A percentile compares a stretch with the other conserved stretches of the same genome.
These are phyloP conservation scores for Aspergillus sergii DNA, from an alignment of 2,329 filamentous ascomycete genomes.

Conservation along the genomic window DNA sequence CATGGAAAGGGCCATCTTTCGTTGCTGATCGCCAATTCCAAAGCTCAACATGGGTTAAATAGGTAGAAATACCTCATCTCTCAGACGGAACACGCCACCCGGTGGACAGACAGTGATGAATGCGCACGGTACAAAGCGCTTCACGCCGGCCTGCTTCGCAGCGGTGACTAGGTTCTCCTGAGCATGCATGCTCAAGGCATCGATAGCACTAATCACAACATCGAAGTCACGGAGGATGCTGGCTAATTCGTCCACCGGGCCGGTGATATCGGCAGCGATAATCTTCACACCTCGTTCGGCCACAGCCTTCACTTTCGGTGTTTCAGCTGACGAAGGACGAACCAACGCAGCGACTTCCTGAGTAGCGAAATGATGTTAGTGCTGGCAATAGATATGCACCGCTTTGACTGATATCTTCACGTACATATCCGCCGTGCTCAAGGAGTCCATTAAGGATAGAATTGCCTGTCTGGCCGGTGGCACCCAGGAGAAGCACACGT, in stretches of 20 bases:
- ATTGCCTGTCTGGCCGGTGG: conserved; percentile 30
- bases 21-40: not conserved
- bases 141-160: conserved; percentile 48
- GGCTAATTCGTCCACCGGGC: not conserved
- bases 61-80: conserved; percentile 28
- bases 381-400: not conserved
- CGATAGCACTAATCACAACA: conserved; percentile 44
- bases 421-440: conserved; percentile 24
- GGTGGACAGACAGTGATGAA: conserved; percentile 45
- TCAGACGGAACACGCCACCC: conserved; percentile 34
- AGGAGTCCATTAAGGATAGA: conserved; percentile 30
- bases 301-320: conserved; percentile 41
- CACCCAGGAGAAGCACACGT: conserved; percentile 27
- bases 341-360: conserved; percentile 49
- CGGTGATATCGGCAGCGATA: conserved; percentile 17
- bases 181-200: conserved; percentile 22
- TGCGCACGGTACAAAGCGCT: conserved; percentile 51
- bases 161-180: conserved; percentile 48
- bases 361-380: not conserved
- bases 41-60: not conserved
- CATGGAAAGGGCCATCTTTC: not conserved
- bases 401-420: not conserved
- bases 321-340: conserved; percentile 46
- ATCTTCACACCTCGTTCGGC: conserved; percentile 41
- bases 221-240: conserved; percentile 33